phyloP scores from a whole-genome alignment of 1,139 yeast genomes.

The Ashbya aceris region DNA sequence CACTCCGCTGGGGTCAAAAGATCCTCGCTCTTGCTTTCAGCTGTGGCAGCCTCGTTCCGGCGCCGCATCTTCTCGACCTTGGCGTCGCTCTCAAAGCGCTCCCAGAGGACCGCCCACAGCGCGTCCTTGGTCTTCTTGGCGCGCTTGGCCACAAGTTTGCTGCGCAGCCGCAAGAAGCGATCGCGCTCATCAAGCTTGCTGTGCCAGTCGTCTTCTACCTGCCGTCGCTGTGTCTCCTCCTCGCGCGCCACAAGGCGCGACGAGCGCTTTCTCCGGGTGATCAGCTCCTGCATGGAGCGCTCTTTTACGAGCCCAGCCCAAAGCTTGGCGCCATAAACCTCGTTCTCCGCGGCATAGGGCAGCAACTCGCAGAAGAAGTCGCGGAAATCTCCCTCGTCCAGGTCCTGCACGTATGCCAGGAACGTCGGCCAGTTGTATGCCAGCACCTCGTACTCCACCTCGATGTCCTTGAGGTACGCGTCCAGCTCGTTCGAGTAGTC shows the following conservation, averaged over 20 bases:
- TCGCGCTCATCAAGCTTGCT: slow-evolving; percentile 27
- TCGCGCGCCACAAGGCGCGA: slow-evolving; percentile 28
- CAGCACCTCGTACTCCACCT: slow-evolving; percentile 16
- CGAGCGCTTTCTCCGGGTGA: slow-evolving; percentile 28
- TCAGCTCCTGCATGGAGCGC: slow-evolving; percentile 22
- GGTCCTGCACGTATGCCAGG: slow-evolving; percentile 12
- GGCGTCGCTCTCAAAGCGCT: slow-evolving; percentile 21
- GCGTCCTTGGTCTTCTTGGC: slow-evolving; percentile 22
- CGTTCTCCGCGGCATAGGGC: slow-evolving; percentile 19
- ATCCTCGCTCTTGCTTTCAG: neutral
- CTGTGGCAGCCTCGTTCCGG: slow-evolving; percentile 4
- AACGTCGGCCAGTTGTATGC: slow-evolving; percentile 24
- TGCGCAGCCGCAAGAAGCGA: slow-evolving; percentile 20
- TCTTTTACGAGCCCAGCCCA: slow-evolving; percentile 21
- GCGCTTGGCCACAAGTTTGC: slow-evolving; percentile 17
- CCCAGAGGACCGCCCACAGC: slow-evolving; percentile 26
- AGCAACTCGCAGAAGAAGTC: slow-evolving; percentile 15
- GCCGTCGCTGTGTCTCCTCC: slow-evolving; percentile 25
- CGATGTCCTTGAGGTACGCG: slow-evolving; percentile 19
- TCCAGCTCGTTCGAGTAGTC: slow-evolving; percentile 28
- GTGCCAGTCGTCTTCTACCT: slow-evolving; percentile 20
- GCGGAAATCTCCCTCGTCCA: slow-evolving; percentile 11
- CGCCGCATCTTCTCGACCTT: slow-evolving; percentile 14
- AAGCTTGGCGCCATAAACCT: slow-evolving; percentile 21
- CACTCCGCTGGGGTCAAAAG: slow-evolving; percentile 10